Evolutionary conservation across 2,329 filamentous ascomycete genomes (phyloP).

Genomic region (Xylaria sp.): DNA sequence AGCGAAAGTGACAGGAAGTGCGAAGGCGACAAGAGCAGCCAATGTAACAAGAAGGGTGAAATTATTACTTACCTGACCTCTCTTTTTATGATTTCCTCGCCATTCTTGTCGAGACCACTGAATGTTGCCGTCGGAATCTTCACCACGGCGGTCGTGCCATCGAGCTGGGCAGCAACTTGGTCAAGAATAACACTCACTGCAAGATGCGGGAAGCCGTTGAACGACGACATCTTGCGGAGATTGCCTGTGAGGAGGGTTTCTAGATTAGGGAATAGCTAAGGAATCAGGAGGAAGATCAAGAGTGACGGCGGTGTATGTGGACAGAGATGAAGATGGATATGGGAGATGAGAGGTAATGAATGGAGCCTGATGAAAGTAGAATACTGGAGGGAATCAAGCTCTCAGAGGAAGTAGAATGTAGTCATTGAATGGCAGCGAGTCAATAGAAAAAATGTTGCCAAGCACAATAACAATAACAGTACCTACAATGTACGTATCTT

Average conservation of each 20-base stretch:
- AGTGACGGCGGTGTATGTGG: no score
- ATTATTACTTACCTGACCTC: neutral
- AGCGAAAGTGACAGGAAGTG: neutral
- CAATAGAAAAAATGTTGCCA: no score
- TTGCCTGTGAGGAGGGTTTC: neutral
- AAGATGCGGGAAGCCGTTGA: neutral
- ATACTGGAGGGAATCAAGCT: neutral
- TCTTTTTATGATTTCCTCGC: neutral
- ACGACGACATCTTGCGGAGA: neutral
- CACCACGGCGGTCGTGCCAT: slow-evolving; percentile 6
- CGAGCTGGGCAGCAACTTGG: slow-evolving; percentile 6
- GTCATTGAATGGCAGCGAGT: neutral
- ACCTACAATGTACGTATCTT: neutral
- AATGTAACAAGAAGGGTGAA: neutral
- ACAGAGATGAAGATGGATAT: no score
- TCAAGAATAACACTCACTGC: neutral
- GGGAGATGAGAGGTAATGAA: no score
- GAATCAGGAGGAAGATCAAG: neutral
- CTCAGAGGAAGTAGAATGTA: neutral
- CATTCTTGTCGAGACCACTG: neutral
- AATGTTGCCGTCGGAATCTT: neutral
- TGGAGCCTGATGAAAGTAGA: neutral
- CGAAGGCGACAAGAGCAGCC: neutral
- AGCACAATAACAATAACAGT: neutral
- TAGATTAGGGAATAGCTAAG: neutral